Evolutionary conservation across 345 rosid species (phyloP).

Genomic region (Durio zibethinus): DNA sequence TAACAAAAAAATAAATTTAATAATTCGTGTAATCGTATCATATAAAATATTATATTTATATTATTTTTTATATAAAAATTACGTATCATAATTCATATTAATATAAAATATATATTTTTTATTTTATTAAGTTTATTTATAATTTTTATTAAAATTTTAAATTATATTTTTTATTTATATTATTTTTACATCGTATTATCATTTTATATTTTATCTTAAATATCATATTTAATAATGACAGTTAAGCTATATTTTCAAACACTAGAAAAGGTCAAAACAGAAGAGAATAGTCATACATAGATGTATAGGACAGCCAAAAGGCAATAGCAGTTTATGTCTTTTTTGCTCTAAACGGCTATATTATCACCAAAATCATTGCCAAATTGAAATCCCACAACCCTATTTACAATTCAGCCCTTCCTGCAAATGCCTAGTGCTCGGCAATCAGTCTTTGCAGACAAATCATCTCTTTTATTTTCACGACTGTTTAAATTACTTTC

Average conservation of each 20-base stretch:
- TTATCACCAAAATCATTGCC: not conserved
- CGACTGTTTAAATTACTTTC: not conserved
- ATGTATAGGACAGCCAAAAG: not conserved
- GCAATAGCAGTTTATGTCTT: not conserved
- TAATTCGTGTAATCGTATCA: no score
- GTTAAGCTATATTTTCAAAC: constrained; percentile 5
- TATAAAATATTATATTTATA: no score
- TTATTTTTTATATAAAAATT: no score
- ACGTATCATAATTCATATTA: no score
- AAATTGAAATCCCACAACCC: not conserved
- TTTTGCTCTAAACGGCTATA: not conserved
- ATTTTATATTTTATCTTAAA: no score
- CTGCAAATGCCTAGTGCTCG: not conserved
- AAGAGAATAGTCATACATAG: not conserved
- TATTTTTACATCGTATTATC: no score
- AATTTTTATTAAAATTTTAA: no score
- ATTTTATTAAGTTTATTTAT: no score
- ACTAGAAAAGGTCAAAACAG: not conserved
- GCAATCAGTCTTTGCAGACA: not conserved
- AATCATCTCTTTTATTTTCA: not conserved
- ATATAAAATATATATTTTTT: no score
- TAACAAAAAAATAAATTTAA: no score
- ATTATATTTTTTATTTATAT: no score
- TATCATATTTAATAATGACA: no score
- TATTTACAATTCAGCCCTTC: not conserved